Evolutionary conservation across 2,329 filamentous ascomycete species (phyloP).

Genomic region (Reticulascus tulasneorum): DNA sequence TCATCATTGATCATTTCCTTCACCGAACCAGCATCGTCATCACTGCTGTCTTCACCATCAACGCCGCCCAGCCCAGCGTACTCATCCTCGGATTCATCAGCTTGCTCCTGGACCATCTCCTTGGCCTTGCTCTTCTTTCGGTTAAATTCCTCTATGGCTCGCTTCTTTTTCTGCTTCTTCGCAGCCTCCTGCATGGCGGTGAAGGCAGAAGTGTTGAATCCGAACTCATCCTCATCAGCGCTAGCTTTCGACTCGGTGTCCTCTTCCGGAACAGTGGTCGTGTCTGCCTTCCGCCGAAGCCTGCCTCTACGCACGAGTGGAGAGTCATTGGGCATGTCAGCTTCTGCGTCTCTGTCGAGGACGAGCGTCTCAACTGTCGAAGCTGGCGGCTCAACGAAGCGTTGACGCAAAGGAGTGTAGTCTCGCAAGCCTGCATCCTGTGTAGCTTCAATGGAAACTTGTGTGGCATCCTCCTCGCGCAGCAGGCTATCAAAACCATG

Average conservation of each 20-base stretch:
- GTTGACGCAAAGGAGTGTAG: conserved; percentile 65
- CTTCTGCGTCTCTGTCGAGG: conserved; percentile 32
- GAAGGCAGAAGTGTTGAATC: conserved; percentile 54
- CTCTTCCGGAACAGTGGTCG: conserved; percentile 41
- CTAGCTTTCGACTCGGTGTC: conserved; percentile 24
- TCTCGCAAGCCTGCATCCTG: conserved; percentile 76
- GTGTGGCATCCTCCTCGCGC: conserved; percentile 42
- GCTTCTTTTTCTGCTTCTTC: conserved; percentile 50
- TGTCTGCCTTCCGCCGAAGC: conserved; percentile 39
- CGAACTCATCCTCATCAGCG: conserved; percentile 27
- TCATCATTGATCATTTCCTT: conserved; percentile 90
- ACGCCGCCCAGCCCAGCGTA: conserved; percentile 90
- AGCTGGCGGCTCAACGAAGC: conserved; percentile 60
- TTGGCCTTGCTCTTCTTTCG: conserved; percentile 84
- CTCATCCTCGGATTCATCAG: conserved; percentile 96
- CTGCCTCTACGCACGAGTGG: conserved; percentile 61
- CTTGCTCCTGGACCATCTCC: conserved; percentile 86
- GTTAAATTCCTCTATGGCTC: conserved; percentile 59
- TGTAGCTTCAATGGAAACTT: conserved; percentile 70
- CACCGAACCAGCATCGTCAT: conserved; percentile 67
- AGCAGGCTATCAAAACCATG: conserved; percentile 56
- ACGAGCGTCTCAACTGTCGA: conserved; percentile 71
- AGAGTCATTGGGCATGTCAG: conserved; percentile 52
- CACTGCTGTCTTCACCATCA: conserved; percentile 80
- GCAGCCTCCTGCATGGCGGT: conserved; percentile 65